Percentiles rank a stretch among this genome's conserved stretches.
phyloP scores from a whole-genome alignment of 2,329 filamentous ascomycete genomes.

The Bretziella fagacearum region DNA sequence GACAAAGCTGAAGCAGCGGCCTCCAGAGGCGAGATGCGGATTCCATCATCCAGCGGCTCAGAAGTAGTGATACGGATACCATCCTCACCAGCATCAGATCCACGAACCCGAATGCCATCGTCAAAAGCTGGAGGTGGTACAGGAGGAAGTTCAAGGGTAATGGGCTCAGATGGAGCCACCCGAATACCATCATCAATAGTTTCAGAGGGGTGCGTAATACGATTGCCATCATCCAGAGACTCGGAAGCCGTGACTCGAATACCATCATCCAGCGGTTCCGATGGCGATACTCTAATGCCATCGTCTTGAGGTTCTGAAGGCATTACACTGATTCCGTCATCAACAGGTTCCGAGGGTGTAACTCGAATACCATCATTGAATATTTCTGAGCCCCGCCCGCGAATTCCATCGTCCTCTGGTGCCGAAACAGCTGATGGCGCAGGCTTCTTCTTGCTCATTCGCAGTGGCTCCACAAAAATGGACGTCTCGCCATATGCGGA shows the following conservation, averaged over 20 bases:
- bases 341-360: conserved; percentile 9
- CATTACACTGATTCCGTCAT: conserved; percentile 31
- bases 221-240: conserved; percentile 3
- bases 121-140: conserved; percentile 12
- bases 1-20: background rate
- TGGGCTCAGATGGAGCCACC: conserved; percentile 22
- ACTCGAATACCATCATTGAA: conserved; percentile 9
- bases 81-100: conserved; percentile 7
- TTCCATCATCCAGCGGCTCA: conserved; percentile 24
- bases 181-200: conserved; percentile 27
- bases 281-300: conserved; percentile 16
- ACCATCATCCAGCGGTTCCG: conserved; percentile 18
- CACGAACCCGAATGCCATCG: conserved; percentile 20
- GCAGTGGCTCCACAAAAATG: conserved; percentile 9
- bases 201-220: conserved; percentile 4
- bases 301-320: conserved; percentile 19
- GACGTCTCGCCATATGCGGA: conserved; percentile 8
- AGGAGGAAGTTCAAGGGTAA: conserved; percentile 15
- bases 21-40: conserved; percentile 25
- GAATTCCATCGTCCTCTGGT: conserved; percentile 11
- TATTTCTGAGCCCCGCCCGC: conserved; percentile 10
- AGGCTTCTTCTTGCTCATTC: conserved; percentile 4
- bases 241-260: conserved; percentile 17
- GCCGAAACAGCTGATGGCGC: conserved; percentile 17
- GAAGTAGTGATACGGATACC: conserved; percentile 4